Evolutionary conservation across 495 filamentous ascomycete genomes (phyloP).

Genomic region (Penicillium canescens): DNA sequence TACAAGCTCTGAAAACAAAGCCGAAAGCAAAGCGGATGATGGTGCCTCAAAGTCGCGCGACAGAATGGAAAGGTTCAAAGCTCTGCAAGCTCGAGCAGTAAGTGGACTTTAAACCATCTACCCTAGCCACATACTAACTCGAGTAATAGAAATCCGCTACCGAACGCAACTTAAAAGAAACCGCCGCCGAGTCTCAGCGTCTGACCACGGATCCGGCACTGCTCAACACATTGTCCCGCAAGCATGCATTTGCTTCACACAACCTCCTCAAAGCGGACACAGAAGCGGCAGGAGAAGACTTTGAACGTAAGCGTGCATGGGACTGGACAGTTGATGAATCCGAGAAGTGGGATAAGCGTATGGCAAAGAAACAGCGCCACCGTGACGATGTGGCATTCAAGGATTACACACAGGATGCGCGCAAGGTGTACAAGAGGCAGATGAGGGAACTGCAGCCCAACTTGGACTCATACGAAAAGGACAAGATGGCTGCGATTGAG

Average conservation of each 20-base stretch:
- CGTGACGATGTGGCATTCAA: slow-evolving; percentile 86
- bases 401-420: slow-evolving; percentile 82
- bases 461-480: slow-evolving; percentile 77
- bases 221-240: slow-evolving; percentile 70
- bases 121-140: slow-evolving; percentile 14
- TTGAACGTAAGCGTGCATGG: slow-evolving; percentile 97
- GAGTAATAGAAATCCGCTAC: slow-evolving; percentile 63
- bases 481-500: slow-evolving; percentile 83
- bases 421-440: slow-evolving; percentile 93
- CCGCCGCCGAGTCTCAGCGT: slow-evolving; percentile 78
- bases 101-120: slow-evolving; percentile 13
- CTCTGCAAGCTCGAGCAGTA: slow-evolving; percentile 77
- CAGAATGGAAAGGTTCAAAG: slow-evolving; percentile 64
- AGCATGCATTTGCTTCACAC: slow-evolving; percentile 82
- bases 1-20: slow-evolving; percentile 8
- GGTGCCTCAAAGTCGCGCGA: slow-evolving; percentile 34
- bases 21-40: slow-evolving; percentile 27
- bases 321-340: slow-evolving; percentile 96
- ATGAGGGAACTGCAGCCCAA: slow-evolving; percentile 69
- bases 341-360: slow-evolving; percentile 88
- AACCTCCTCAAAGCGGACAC: slow-evolving; percentile 92
- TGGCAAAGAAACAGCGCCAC: slow-evolving; percentile 81
- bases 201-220: slow-evolving; percentile 73
- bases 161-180: slow-evolving; percentile 79
- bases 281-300: slow-evolving; percentile 82